A percentile compares a stretch with the other conserved stretches of the same genome.
Evolutionary conservation across 2,329 filamentous ascomycete species (phyloP).

Genomic region (Ceratocystis colombiana): DNA sequence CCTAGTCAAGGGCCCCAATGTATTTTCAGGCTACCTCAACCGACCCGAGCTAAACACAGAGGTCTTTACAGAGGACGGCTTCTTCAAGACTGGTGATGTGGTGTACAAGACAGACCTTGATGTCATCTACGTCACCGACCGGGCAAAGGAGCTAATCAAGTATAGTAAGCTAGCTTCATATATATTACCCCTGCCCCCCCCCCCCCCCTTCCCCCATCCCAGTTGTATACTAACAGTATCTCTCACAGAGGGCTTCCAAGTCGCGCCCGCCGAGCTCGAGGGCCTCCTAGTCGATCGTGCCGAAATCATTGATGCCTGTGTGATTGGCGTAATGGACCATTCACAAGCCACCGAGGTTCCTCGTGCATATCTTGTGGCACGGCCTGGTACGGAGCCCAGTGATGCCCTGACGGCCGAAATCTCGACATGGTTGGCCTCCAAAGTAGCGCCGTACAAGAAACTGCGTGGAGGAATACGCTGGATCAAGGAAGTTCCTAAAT

Average conservation of each 20-base stretch:
- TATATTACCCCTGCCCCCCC: background rate
- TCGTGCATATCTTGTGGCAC: slow-evolving; percentile 37
- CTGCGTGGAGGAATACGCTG: slow-evolving; percentile 62
- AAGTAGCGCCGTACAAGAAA: slow-evolving; percentile 56
- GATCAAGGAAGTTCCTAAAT: slow-evolving; percentile 59
- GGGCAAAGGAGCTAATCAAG: slow-evolving; percentile 58
- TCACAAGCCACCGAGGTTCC: slow-evolving; percentile 58
- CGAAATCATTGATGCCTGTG: slow-evolving; percentile 49
- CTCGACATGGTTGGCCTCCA: slow-evolving; percentile 39
- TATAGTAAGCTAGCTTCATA: slow-evolving; percentile 37
- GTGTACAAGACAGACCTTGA: slow-evolving; percentile 66
- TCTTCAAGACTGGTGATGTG: slow-evolving; percentile 85
- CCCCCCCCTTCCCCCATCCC: background rate
- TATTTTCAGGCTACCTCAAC: slow-evolving; percentile 70
- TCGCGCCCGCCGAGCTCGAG: slow-evolving; percentile 57
- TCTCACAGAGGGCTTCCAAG: slow-evolving; percentile 51
- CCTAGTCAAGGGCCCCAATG: slow-evolving; percentile 68
- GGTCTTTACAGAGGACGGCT: slow-evolving; percentile 65
- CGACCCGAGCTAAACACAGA: slow-evolving; percentile 60
- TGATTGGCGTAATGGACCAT: slow-evolving; percentile 51
- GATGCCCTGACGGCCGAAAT: slow-evolving; percentile 34
- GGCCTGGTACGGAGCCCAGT: slow-evolving; percentile 33
- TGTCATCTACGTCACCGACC: slow-evolving; percentile 84
- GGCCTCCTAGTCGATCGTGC: slow-evolving; percentile 38
- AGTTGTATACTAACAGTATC: slow-evolving; percentile 32